Evolutionary conservation across 805 yeast species (phyloP).

Genomic region (Komagataella pseudopastoris): DNA sequence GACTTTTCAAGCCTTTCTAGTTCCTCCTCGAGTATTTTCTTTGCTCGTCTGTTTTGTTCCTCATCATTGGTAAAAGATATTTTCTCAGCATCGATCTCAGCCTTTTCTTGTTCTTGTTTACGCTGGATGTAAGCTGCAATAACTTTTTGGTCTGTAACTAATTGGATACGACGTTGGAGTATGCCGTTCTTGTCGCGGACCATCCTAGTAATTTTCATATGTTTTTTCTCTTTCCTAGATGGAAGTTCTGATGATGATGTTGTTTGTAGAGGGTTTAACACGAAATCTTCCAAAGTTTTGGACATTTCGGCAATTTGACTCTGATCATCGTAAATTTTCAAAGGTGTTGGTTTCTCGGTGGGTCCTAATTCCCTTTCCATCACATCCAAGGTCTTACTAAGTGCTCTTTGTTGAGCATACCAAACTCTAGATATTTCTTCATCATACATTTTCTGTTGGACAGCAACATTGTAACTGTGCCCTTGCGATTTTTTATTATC

Average conservation of each 20-base stretch:
- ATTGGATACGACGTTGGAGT: slow-evolving; percentile 66
- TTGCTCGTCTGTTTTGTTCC: slow-evolving; percentile 66
- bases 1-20: slow-evolving; percentile 76
- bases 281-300: not conserved
- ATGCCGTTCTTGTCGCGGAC: slow-evolving; percentile 77
- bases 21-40: slow-evolving; percentile 68
- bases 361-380: not conserved
- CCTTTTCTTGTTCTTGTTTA: slow-evolving; percentile 18
- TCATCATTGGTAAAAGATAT: slow-evolving; percentile 70
- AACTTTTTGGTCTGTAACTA: slow-evolving; percentile 73
- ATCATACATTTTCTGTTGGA: slow-evolving; percentile 85
- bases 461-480: slow-evolving; percentile 67
- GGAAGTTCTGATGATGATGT: not conserved
- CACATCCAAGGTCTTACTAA: slow-evolving; percentile 22
- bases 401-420: slow-evolving; percentile 65
- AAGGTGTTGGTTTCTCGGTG: not conserved
- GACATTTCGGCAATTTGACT: not conserved
- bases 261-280: not conserved
- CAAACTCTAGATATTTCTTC: slow-evolving; percentile 82
- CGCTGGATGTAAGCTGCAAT: slow-evolving; percentile 74
- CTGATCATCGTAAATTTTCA: not conserved
- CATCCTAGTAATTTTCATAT: slow-evolving; percentile 59
- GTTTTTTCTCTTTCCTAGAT: slow-evolving; percentile 11
- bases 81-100: slow-evolving; percentile 58
- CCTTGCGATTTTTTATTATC: slow-evolving; percentile 21